Conservation (phyloP, 441 rosid genomes). For the Erodium texanum region DNA sequence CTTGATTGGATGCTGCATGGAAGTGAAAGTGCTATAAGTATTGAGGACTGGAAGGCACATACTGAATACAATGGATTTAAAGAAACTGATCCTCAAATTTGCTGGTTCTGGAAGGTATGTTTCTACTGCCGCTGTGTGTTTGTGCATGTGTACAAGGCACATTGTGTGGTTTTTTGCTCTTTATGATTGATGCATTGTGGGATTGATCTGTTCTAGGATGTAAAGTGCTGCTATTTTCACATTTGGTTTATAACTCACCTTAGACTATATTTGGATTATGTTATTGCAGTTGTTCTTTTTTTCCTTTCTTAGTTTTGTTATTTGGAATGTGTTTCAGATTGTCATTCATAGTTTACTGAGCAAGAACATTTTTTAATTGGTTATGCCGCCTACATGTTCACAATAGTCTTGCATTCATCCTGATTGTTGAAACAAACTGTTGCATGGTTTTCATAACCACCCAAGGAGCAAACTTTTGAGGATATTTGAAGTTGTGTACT, state of each 20-base stretch:
- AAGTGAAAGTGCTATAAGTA: conserved; percentile 42
- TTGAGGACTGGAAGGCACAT: conserved; percentile 81
- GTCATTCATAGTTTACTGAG: background rate
- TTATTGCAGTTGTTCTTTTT: background rate
- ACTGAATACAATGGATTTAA: conserved; percentile 71
- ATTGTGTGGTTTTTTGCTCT: background rate
- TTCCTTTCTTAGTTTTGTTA: background rate
- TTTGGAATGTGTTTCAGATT: background rate
- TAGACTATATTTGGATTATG: background rate
- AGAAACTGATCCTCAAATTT: conserved; percentile 57
- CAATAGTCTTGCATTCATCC: background rate
- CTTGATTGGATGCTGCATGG: conserved; percentile 76
- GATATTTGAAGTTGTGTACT: background rate
- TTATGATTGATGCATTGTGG: background rate
- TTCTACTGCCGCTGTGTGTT: background rate
- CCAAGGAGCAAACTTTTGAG: background rate
- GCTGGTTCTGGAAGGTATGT: conserved; percentile 88
- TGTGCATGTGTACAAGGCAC: background rate
- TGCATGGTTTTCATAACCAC: background rate
- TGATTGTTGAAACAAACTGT: background rate
- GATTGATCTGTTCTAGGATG: background rate
- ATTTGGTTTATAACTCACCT: background rate
- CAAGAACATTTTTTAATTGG: background rate
- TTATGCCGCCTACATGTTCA: background rate
- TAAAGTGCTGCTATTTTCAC: background rate